Conservation (phyloP, 1,139 yeast species). For the Blastobotrys buckinghamii region DNA sequence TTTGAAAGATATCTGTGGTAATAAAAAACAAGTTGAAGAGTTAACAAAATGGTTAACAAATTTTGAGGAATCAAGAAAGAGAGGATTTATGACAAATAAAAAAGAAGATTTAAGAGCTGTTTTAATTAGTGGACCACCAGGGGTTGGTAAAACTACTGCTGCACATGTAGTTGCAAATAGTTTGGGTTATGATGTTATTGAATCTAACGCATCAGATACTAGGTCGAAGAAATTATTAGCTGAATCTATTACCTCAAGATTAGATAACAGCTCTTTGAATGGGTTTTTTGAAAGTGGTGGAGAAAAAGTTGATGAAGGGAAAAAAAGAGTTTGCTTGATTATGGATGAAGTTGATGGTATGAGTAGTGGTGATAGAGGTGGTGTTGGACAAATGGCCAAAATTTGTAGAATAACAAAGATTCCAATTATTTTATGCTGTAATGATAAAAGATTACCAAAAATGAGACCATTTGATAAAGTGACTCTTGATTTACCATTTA, state of each 20-base stretch:
- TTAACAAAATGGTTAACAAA: conserved; percentile 67
- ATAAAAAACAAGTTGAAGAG: conserved; percentile 65
- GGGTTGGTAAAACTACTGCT: conserved; percentile 92
- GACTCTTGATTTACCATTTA: conserved; percentile 75
- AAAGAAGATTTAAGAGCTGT: conserved; percentile 67
- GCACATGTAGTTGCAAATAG: conserved; percentile 81
- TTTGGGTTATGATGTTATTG: conserved; percentile 75
- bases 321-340: conserved; percentile 64
- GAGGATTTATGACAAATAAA: conserved; percentile 49
- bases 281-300: conserved; percentile 49
- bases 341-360: conserved; percentile 99
- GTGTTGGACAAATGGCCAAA: conserved; percentile 90
- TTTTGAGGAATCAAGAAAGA: conserved; percentile 60
- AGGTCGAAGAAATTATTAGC: conserved; percentile 75
- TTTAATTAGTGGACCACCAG: conserved; percentile 89
- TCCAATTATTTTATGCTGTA: conserved; percentile 90
- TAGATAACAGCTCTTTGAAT: conserved; percentile 75
- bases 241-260: conserved; percentile 59
- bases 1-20: conserved; percentile 80
- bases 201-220: conserved; percentile 90
- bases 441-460: conserved; percentile 86
- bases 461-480: conserved; percentile 93
- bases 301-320: conserved; percentile 27
- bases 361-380: conserved; percentile 99
- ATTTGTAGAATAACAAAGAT: conserved; percentile 80